These are phyloP conservation scores for Trypanosomatidae sp. DNA, from an alignment of 208 protist species.

Conservation along the genomic window DNA sequence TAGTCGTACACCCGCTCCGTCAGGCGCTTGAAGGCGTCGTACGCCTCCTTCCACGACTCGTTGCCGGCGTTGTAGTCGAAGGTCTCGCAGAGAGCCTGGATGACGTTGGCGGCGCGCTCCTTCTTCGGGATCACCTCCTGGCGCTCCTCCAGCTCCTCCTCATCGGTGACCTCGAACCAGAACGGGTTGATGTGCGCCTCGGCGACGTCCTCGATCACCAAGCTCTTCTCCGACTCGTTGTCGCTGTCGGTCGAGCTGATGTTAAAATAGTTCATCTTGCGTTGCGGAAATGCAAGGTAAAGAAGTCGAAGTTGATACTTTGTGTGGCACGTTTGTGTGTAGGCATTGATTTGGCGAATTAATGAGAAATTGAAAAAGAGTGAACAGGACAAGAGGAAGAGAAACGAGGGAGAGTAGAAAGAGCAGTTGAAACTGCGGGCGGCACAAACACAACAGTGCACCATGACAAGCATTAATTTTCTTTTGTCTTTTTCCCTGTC, in stretches of 20 bases:
- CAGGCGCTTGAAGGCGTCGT: slow-evolving; percentile 41
- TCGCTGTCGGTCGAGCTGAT: slow-evolving; percentile 62
- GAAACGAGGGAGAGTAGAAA: too few relatives aligned
- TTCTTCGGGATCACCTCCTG: slow-evolving; percentile 51
- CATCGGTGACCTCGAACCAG: slow-evolving; percentile 80
- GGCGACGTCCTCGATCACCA: slow-evolving; percentile 43
- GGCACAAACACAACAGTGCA: too few relatives aligned
- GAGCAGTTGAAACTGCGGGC: too few relatives aligned
- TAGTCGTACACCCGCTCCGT: slow-evolving; percentile 14
- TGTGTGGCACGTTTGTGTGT: too few relatives aligned
- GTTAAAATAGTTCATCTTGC: slow-evolving; percentile 33
- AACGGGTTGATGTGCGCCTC: slow-evolving; percentile 59
- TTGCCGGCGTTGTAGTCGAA: slow-evolving; percentile 58
- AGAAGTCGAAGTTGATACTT: too few relatives aligned
- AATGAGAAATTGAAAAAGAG: too few relatives aligned
- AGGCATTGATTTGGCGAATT: too few relatives aligned
- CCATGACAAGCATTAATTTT: too few relatives aligned
- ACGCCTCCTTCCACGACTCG: slow-evolving; percentile 30
- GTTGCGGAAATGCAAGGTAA: background rate
- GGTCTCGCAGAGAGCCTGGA: slow-evolving; percentile 50
- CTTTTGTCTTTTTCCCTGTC: too few relatives aligned
- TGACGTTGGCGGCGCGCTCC: slow-evolving; percentile 52
- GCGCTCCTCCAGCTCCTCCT: slow-evolving; percentile 67
- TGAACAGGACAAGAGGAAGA: too few relatives aligned
- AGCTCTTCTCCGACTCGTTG: slow-evolving; percentile 45